Conservation (phyloP, 768 basidiomycete genomes). For the Imleria badia region DNA sequence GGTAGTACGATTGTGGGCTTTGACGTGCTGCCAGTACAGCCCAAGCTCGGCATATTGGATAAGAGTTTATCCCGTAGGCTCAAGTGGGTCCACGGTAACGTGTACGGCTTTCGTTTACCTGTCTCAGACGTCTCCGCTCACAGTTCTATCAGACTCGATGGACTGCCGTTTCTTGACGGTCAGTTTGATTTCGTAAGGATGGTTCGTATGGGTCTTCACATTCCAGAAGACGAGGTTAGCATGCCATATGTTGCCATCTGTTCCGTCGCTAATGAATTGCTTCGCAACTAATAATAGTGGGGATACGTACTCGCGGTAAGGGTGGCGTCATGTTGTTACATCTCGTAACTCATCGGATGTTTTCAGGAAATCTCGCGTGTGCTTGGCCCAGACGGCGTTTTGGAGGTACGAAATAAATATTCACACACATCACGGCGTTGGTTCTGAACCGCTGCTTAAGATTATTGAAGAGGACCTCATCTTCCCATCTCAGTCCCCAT, state of each 20-base stretch:
- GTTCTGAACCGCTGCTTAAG: slow-evolving; percentile 35
- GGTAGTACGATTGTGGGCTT: slow-evolving; percentile 56
- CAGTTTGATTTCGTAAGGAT: slow-evolving; percentile 69
- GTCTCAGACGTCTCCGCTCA: slow-evolving; percentile 7
- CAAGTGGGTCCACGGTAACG: slow-evolving; percentile 66
- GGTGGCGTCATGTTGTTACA: slow-evolving; percentile 8
- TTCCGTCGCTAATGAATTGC: slow-evolving; percentile 16
- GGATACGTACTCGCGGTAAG: slow-evolving; percentile 61
- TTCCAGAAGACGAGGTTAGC: slow-evolving; percentile 69
- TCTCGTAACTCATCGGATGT: slow-evolving; percentile 12
- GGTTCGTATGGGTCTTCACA: slow-evolving; percentile 59
- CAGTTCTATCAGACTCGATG: slow-evolving; percentile 51
- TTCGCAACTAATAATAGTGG: slow-evolving; percentile 45
- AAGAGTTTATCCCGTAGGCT: slow-evolving; percentile 48
- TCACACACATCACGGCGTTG: not conserved
- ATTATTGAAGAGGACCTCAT: slow-evolving; percentile 73
- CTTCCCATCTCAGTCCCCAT: slow-evolving; percentile 49
- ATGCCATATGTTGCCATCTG: not conserved
- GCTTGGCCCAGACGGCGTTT: slow-evolving; percentile 55
- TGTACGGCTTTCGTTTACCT: slow-evolving; percentile 41
- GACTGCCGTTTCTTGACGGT: slow-evolving; percentile 55
- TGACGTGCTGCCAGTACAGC: slow-evolving; percentile 57
- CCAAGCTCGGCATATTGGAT: slow-evolving; percentile 38
- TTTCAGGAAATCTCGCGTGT: slow-evolving; percentile 66
- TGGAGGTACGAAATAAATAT: slow-evolving; percentile 51